Evolutionary conservation across 495 filamentous ascomycete genomes (phyloP), one percentile per base, ranked within the genome.

Genomic region (Chaetomium fimeti): DNA sequence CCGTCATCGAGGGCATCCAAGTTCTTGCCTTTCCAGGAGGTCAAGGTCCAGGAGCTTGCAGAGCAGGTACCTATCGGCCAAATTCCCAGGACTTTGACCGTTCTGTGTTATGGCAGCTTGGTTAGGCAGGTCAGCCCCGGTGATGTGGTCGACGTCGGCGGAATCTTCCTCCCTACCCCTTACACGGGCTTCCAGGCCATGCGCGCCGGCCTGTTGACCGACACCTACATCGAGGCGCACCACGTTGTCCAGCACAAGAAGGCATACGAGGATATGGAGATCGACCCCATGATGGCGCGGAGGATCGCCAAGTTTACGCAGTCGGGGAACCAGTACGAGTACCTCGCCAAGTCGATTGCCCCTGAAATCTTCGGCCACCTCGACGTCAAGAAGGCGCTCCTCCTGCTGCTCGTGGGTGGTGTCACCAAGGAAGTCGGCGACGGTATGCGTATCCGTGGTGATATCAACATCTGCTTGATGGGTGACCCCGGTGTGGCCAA

Each of bases 401-500:
- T 98, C 5, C 83, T 98, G 13, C 88, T 98, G 20, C 84, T 98
- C 49, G 96, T 98, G 58, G 94, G 94, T 47, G 94, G 94, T 77
- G 95, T 97, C 12, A 97, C 89, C 16, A 98, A 98, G 78, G 87
- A 92, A 68, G 95, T 98, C 86, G 92, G 93, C 54, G 94, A 98
- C 68, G 94, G 94, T 49, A 97, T 98, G 95, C 84, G 88, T 63
- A 98, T 98, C 77, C 90, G 94, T 81, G 95, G 94, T 67, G 94
- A 98, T 70, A 95, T 98, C 80, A 98, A 98, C 76, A 87, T 98
- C 71, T 98, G 94, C 77, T 81, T 98, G 65, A 98, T 98, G 94
- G 94, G 94, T 81, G 94, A 98, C 73, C 94, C 94, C 71, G 94
- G 94, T 89, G 95, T 98, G 65, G 94, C 94, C 77, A 98, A 98